A percentile compares a stretch with the other conserved stretches of the same genome.
These are phyloP conservation scores for Suhomyces anneliseae DNA, from an alignment of 1,139 yeast genomes.

Conservation along the genomic window DNA sequence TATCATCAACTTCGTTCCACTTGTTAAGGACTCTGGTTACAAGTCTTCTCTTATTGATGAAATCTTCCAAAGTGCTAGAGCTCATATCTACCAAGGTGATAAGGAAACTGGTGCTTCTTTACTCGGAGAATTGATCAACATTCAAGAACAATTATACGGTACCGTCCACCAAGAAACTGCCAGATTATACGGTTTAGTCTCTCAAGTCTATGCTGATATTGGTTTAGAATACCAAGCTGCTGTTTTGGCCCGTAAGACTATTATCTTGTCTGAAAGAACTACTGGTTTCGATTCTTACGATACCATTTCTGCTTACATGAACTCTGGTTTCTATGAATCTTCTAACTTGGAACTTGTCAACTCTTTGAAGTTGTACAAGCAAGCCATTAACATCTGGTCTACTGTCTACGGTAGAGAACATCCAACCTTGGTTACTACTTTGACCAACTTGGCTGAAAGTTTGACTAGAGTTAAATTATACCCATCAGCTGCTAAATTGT, in stretches of 20 bases:
- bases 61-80: constrained; percentile 69
- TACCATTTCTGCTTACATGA: constrained; percentile 68
- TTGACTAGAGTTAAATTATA: constrained; percentile 51
- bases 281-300: constrained; percentile 80
- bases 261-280: constrained; percentile 74
- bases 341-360: constrained; percentile 58
- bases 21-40: constrained; percentile 68
- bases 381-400: constrained; percentile 60
- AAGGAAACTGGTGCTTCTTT: constrained; percentile 55
- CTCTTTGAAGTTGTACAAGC: constrained; percentile 61
- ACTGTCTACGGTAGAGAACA: constrained; percentile 58
- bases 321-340: constrained; percentile 73
- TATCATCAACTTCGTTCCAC: constrained; percentile 67
- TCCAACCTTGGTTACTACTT: constrained; percentile 67
- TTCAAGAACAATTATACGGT: constrained; percentile 86
- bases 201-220: constrained; percentile 66
- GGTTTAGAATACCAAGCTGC: constrained; percentile 62
- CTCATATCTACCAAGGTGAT: constrained; percentile 44
- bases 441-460: constrained; percentile 62
- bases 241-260: constrained; percentile 68
- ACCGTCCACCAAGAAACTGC: constrained; percentile 78
- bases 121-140: constrained; percentile 66
- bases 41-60: constrained; percentile 73
- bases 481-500: constrained; percentile 36
- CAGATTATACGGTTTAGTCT: constrained; percentile 61